phyloP scores from a whole-genome alignment of 768 basidiomycete genomes.

The Dentipellis sp. region DNA sequence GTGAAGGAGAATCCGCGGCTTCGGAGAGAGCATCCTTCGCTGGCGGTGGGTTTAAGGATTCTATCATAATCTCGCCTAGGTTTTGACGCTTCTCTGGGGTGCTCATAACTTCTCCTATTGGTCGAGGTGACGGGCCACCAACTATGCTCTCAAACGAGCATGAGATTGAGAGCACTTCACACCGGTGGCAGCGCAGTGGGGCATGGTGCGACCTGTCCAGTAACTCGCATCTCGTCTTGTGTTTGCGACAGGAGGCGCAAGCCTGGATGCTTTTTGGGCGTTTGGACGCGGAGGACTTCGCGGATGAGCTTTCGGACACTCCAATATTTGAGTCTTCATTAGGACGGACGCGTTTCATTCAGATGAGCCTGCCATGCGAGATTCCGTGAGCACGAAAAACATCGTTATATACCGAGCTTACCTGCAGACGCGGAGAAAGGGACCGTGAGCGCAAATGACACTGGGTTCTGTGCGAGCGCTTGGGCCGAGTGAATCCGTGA shows the following conservation, averaged over 20 bases:
- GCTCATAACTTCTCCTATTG: not conserved
- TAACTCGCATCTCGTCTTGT: conserved; percentile 42
- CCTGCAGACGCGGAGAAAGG: too few species aligned
- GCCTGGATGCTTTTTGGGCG: conserved; percentile 20
- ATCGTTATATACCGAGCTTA: too few species aligned
- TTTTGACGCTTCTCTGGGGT: not conserved
- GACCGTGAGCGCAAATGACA: too few species aligned
- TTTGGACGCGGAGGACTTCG: conserved; percentile 3
- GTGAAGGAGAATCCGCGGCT: conserved; percentile 7
- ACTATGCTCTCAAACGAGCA: conserved; percentile 36
- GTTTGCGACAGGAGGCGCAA: conserved; percentile 35
- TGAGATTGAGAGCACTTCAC: conserved; percentile 35
- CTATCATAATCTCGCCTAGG: not conserved
- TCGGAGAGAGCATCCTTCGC: not conserved
- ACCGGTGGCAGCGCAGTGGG: conserved; percentile 35
- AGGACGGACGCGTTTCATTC: too few species aligned
- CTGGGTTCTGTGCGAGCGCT: too few species aligned
- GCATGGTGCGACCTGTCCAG: conserved; percentile 26
- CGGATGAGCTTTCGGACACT: not conserved
- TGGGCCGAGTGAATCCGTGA: too few species aligned
- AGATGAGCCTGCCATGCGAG: too few species aligned
- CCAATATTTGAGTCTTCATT: too few species aligned
- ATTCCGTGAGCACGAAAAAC: too few species aligned
- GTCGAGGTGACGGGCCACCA: not conserved
- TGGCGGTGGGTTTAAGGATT: not conserved